Evolutionary conservation across 1,284 basidiomycete species (phyloP), one percentile per base, ranked within the genome.

Genomic region (Boletus subluridellus): DNA sequence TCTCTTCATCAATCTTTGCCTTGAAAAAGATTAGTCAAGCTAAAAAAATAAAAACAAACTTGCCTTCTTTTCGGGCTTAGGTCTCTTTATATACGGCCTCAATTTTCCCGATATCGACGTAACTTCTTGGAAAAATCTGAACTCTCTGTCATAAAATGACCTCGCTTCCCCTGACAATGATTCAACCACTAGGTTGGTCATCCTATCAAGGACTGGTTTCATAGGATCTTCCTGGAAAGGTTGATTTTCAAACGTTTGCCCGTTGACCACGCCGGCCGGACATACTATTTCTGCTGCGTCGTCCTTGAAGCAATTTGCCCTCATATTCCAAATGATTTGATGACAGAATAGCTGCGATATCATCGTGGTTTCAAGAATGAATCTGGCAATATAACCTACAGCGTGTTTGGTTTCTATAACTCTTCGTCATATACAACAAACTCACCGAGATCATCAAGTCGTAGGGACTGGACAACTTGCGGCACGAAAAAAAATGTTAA

Each of bases 261-360:
- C 42, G 26, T 41, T n/a, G 24, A 41, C 12, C 14, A 55, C 1
- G 39, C 17, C 14, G 3, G 24, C 10, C 15, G 42, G 28, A 77
- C 87, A 62, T 67, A 93, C 94, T 62, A 89, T 82, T 73, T 94
- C 90, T 11, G 83, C 90, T 12, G 81, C 79, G 67, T 99, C 97
- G 68, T 96, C 97, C 67, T 90, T 94, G 75, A 89, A 98, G 62
- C 89, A 94, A 72, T 99, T 99, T 5, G 97, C 97, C 70, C 97
- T 97, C 97, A 99, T 99, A 74, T 99, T 99, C 97, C 97, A 99
- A 64, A 99, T 94, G 63, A 99, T 99, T 77, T 99, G 97, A 74
- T 99, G 97, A 71, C 97, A 99, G 80, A 99, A 99, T 11, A 95
- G 77, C 74, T 98, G 96, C 5, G 95, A 98, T 62, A 99, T 94